phyloP scores from a whole-genome alignment of 1,284 basidiomycete genomes.

The Jaminaea rosea region DNA sequence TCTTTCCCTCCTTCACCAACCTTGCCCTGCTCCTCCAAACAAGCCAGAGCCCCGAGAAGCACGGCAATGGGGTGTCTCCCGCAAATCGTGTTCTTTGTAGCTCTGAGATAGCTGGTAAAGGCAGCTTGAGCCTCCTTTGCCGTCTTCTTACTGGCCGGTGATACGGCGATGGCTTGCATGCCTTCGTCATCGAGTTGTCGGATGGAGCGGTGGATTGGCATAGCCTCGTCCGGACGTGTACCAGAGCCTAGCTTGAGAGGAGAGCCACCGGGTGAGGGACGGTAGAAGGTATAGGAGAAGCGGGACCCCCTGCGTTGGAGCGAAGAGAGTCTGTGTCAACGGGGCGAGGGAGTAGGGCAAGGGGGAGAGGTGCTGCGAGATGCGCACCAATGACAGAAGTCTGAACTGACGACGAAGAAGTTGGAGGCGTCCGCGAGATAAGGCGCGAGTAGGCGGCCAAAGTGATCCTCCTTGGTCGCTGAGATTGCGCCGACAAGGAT shows the following conservation, averaged over 20 bases:
- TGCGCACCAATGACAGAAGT: constrained; percentile 92
- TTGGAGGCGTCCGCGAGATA: constrained; percentile 70
- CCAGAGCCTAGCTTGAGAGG: constrained; percentile 5
- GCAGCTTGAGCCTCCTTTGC: constrained; percentile 19
- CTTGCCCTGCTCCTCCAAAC: not conserved
- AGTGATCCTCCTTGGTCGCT: constrained; percentile 56
- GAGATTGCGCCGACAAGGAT: constrained; percentile 80
- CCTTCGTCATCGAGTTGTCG: constrained; percentile 66
- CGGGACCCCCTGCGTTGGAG: constrained; percentile 64
- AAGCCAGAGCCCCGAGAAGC: not conserved
- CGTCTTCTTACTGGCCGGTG: constrained; percentile 48
- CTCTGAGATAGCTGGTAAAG: constrained; percentile 60
- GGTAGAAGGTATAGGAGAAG: constrained; percentile 86
- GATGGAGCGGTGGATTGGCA: constrained; percentile 56
- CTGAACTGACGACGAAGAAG: constrained; percentile 81
- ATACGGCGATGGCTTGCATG: constrained; percentile 60
- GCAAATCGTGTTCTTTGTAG: constrained; percentile 92
- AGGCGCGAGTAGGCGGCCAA: constrained; percentile 66
- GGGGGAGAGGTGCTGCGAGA: not conserved
- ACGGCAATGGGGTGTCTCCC: constrained; percentile 58
- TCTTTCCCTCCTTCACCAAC: too few relatives aligned
- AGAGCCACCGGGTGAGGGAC: constrained; percentile 53
- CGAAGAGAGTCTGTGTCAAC: not conserved
- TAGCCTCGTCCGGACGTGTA: constrained; percentile 1
- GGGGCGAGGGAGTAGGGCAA: not conserved